These are phyloP conservation scores for Solanum tacnaense DNA, from an alignment of 257 asterid species.

Conservation along the genomic window DNA sequence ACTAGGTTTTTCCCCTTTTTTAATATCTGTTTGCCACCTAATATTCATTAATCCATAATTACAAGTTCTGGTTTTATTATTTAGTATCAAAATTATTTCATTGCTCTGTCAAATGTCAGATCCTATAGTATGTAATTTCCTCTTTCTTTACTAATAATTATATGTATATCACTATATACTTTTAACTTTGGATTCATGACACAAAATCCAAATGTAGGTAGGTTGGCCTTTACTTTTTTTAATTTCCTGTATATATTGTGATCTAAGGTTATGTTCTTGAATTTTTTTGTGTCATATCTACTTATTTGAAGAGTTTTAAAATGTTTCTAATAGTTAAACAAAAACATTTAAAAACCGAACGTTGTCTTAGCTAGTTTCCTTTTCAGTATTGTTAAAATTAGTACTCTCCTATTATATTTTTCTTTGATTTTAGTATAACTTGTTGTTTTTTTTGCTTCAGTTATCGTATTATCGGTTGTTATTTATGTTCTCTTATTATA, in stretches of 20 bases:
- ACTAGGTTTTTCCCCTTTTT: neutral
- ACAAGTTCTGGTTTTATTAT: neutral
- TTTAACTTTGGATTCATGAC: neutral
- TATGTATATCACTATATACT: neutral
- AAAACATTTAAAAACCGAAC: neutral
- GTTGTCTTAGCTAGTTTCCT: neutral
- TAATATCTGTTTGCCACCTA: constrained; percentile 18
- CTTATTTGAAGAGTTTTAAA: neutral
- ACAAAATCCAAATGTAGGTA: neutral
- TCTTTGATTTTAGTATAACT: no score
- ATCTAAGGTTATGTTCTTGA: neutral
- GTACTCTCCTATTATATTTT: neutral
- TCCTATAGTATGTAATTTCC: neutral
- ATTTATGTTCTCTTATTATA: no score
- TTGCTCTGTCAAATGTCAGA: neutral
- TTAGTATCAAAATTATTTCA: neutral
- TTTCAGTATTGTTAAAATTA: no score
- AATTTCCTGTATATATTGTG: neutral
- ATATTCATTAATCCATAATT: constrained; percentile 17
- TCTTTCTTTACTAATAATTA: neutral
- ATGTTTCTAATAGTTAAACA: neutral
- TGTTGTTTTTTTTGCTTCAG: no score
- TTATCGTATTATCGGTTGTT: no score
- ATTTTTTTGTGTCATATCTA: neutral
- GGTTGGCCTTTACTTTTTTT: neutral